Evolutionary conservation across 345 rosid genomes (phyloP), one percentile per base, ranked within the genome.

Genomic region (Salix udensis): DNA sequence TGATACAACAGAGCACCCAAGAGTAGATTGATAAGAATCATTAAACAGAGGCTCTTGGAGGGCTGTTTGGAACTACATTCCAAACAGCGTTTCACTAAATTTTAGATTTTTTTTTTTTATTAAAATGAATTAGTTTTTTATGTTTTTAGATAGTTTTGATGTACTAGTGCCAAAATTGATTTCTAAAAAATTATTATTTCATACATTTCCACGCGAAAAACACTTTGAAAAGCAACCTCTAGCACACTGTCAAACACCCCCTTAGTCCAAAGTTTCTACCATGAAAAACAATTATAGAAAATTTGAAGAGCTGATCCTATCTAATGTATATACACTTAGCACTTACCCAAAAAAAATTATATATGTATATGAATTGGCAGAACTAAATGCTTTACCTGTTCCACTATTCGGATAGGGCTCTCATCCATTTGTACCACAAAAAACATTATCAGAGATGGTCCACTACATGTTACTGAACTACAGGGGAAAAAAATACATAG

Each of bases 301-400:
- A 44, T 23, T 62, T 2, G 23, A 21, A 16, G 7, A 13, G 18
- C 6, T 73, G 19, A 26, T 62, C 26, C 26, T 62, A 64, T 40
- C 42, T 23, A 4, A 19, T 36, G 15, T 14, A 53, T 14, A 53
- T 15, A 39, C 8, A 14, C 50, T 66, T 36, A 19, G 70, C 5
- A 48, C 39, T 46, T 26, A 3, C 60, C n/a, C 4, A 12, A 36
- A 46, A 28, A 37, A 14, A 72, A 23, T 16, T 11, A 44, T 11
- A 13, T 58, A 37, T 15, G 42, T 16, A 40, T 42, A 61, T 9
- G 28, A 31, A 62, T 24, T 7, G 28, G 44, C 24, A 52, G 48
- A 73, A 73, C 14, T 15, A 9, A 26, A 44, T 60, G 24, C 46
- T 46, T 44, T 74, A 74, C 76, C 61, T 30, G 76, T 53, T 61